Conservation (phyloP, 2,329 filamentous ascomycete genomes). For the Aspergillus awamori region DNA sequence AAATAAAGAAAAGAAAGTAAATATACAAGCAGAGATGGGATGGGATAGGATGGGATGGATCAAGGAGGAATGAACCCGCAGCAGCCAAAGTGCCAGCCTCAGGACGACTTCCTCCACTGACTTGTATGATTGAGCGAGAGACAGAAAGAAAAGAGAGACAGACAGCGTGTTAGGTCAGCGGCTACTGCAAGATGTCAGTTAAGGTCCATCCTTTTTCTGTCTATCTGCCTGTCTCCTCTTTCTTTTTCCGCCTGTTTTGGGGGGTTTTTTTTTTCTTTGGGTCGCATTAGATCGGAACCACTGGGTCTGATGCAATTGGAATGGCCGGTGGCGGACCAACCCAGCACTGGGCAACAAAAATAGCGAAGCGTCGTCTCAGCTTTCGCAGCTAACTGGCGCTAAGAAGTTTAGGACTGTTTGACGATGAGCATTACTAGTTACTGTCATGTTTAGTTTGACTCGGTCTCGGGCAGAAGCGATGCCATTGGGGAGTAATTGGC, state of each 20-base stretch:
- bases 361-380: conserved; percentile 4
- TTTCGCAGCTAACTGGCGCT: conserved; percentile 4
- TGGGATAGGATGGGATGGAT: background rate
- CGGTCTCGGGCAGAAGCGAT: background rate
- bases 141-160: background rate
- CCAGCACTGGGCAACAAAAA: conserved; percentile 5
- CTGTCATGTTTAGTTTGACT: background rate
- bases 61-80: background rate
- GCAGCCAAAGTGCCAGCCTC: conserved; percentile 9
- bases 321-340: conserved; percentile 9
- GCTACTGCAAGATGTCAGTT: conserved; percentile 7
- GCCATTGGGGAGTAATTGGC: background rate
- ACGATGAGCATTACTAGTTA: background rate
- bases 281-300: conserved; percentile 8
- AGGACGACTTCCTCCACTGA: background rate
- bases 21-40: background rate
- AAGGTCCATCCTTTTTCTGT: background rate
- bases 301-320: conserved; percentile 4
- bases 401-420: conserved; percentile 3
- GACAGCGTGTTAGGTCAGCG: conserved; percentile 6
- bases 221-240: background rate
- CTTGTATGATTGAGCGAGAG: conserved; percentile 3
- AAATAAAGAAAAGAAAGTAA: background rate
- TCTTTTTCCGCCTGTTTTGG: background rate
- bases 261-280: background rate